Conservation (phyloP, 805 yeast genomes). For the Komagataella populi region DNA sequence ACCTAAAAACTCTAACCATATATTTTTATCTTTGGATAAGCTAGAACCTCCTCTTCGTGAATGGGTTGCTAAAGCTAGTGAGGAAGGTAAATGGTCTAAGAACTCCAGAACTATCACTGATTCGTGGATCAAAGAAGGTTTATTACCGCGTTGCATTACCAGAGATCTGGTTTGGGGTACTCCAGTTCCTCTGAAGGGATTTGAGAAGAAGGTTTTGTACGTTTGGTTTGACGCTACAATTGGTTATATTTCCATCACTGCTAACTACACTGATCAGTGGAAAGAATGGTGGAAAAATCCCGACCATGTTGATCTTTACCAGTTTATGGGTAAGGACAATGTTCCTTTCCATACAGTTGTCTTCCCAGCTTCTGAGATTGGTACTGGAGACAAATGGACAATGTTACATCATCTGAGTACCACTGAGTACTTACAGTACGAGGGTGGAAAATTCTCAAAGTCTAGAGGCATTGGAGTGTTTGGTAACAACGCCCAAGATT, state of each 20-base stretch:
- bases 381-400: conserved; percentile 85
- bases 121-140: conserved; percentile 90
- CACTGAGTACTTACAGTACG: conserved; percentile 94
- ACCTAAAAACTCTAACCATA: conserved; percentile 70
- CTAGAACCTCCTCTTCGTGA: conserved; percentile 60
- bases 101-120: conserved; percentile 81
- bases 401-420: conserved; percentile 82
- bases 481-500: conserved; percentile 93
- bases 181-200: conserved; percentile 86
- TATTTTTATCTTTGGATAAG: conserved; percentile 73
- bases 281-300: conserved; percentile 90
- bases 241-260: conserved; percentile 94
- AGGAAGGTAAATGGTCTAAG: conserved; percentile 80
- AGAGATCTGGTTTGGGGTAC: conserved; percentile 98
- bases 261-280: conserved; percentile 79
- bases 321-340: conserved; percentile 98
- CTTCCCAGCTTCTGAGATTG: conserved; percentile 87
- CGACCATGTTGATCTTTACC: conserved; percentile 78
- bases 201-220: conserved; percentile 79
- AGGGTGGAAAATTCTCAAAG: conserved; percentile 95
- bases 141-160: conserved; percentile 89
- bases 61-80: conserved; percentile 63
- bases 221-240: conserved; percentile 99
- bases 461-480: conserved; percentile 97
- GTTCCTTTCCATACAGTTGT: conserved; percentile 98